phyloP scores from a whole-genome alignment of 2,329 filamentous ascomycete species.

The Clonostachys rosea region DNA sequence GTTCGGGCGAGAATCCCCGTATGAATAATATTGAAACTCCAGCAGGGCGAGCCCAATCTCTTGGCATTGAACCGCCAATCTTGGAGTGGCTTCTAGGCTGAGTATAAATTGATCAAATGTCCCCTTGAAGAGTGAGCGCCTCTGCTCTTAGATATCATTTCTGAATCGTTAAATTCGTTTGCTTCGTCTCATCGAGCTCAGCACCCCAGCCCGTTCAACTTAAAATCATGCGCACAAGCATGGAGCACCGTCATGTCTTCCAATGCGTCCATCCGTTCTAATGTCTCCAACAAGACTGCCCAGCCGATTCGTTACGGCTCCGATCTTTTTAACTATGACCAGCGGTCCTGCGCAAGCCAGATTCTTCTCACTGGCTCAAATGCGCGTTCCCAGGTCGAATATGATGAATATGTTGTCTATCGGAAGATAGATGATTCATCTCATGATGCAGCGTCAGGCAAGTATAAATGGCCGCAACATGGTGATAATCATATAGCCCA shows the following conservation, averaged over 20 bases:
- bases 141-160: too few relatives aligned
- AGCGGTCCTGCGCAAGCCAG: constrained; percentile 19
- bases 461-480: constrained; percentile 1
- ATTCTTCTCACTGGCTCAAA: constrained; percentile 21
- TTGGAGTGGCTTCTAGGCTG: too few relatives aligned
- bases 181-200: too few relatives aligned
- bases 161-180: too few relatives aligned
- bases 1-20: too few relatives aligned
- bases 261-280: neutral
- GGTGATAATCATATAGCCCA: constrained; percentile 20
- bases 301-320: constrained; percentile 14
- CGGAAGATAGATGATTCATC: constrained; percentile 11
- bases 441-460: constrained; percentile 2
- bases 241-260: neutral
- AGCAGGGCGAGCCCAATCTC: too few relatives aligned
- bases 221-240: too few relatives aligned
- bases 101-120: too few relatives aligned
- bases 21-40: too few relatives aligned
- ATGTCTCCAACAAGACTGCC: neutral
- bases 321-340: constrained; percentile 30
- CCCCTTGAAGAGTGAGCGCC: too few relatives aligned
- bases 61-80: too few relatives aligned
- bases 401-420: constrained; percentile 31
- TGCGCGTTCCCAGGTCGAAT: constrained; percentile 23
- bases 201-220: too few relatives aligned